Conservation (phyloP, 768 basidiomycete genomes). For the Naganishia vaughanmartiniae region DNA sequence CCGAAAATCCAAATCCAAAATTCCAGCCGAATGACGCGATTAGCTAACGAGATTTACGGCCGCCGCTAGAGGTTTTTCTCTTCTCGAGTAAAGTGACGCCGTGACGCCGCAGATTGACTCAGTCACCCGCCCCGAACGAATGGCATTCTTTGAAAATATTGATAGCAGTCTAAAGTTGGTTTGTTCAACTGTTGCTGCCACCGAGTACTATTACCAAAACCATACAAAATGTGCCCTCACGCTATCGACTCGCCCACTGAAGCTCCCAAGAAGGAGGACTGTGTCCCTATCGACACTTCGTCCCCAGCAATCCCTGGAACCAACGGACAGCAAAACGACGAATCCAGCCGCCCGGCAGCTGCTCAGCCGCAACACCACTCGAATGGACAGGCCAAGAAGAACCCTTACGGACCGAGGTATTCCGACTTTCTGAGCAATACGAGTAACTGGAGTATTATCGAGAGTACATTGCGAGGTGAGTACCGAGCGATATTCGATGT, state of each 20-base stretch:
- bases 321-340: slow-evolving; percentile 41
- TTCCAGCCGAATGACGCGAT: no score
- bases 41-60: no score
- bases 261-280: slow-evolving; percentile 56
- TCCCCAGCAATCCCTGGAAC: slow-evolving; percentile 35
- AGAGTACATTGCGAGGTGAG: slow-evolving; percentile 37
- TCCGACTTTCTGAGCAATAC: slow-evolving; percentile 85
- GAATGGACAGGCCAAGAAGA: slow-evolving; percentile 50
- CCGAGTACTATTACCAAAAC: neutral
- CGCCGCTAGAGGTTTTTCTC: neutral
- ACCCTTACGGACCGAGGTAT: slow-evolving; percentile 86
- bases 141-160: neutral
- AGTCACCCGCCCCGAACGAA: neutral
- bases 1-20: no score
- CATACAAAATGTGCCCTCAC: slow-evolving; percentile 40
- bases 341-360: slow-evolving; percentile 33
- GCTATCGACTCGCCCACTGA: slow-evolving; percentile 32
- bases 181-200: neutral
- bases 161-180: neutral
- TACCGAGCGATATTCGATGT: slow-evolving; percentile 2
- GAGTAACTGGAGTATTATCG: slow-evolving; percentile 44
- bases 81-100: neutral
- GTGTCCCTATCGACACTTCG: slow-evolving; percentile 67
- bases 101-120: neutral
- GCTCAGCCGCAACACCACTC: slow-evolving; percentile 39